A percentile compares a stretch with the other conserved stretches of the same genome.
These are phyloP conservation scores for Chalaropsis thielavioides DNA, from an alignment of 2,329 filamentous ascomycete species.

Conservation along the genomic window DNA sequence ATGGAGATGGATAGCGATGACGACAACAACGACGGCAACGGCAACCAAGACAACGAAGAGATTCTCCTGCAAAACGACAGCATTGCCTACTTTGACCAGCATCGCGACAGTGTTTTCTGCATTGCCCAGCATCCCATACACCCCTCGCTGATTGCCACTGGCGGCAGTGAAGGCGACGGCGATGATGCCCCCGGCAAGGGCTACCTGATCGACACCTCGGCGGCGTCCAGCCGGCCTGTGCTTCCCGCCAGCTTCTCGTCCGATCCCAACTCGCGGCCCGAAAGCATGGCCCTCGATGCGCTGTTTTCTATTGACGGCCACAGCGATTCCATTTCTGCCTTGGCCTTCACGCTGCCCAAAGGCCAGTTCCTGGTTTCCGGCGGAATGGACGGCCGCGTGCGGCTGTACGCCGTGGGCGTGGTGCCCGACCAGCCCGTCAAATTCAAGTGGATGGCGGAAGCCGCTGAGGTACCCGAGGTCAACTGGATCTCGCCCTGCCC, in stretches of 20 bases:
- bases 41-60: slow-evolving; percentile 35
- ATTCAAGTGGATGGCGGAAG: slow-evolving; percentile 54
- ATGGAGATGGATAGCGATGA: slow-evolving; percentile 67
- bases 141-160: slow-evolving; percentile 68
- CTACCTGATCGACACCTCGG: slow-evolving; percentile 67
- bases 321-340: slow-evolving; percentile 75
- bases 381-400: slow-evolving; percentile 72
- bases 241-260: slow-evolving; percentile 64
- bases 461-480: slow-evolving; percentile 84
- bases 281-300: slow-evolving; percentile 41
- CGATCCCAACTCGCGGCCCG: slow-evolving; percentile 43
- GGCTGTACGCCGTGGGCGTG: slow-evolving; percentile 47
- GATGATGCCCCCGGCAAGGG: slow-evolving; percentile 58
- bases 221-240: slow-evolving; percentile 48
- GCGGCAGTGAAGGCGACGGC: slow-evolving; percentile 50
- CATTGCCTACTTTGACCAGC: slow-evolving; percentile 75
- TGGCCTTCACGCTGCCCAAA: slow-evolving; percentile 67
- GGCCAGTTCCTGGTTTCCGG: slow-evolving; percentile 79
- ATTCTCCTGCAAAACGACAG: slow-evolving; percentile 83
- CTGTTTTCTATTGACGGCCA: slow-evolving; percentile 76
- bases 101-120: slow-evolving; percentile 85
- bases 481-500: slow-evolving; percentile 80
- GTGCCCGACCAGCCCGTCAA: slow-evolving; percentile 33
- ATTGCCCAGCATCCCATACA: slow-evolving; percentile 82
- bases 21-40: slow-evolving; percentile 44